Evolutionary conservation across 2,329 filamentous ascomycete species (phyloP).

Genomic region (Sphaerulina vaccinii): DNA sequence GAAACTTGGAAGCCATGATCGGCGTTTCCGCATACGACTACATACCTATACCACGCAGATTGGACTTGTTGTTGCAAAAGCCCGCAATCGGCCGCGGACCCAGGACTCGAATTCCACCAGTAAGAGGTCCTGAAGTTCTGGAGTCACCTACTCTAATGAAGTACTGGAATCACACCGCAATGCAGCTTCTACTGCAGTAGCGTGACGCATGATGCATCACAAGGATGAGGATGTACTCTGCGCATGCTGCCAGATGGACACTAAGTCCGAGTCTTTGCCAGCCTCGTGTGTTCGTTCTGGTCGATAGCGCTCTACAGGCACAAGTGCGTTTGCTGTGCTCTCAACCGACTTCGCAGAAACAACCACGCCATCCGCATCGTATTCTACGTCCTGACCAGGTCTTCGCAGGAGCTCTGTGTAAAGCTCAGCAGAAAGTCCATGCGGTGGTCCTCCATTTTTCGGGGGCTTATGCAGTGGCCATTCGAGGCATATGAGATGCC

Average conservation of each 20-base stretch:
- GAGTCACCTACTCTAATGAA: too few species aligned
- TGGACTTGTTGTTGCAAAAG: too few species aligned
- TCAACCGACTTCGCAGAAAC: constrained; percentile 37
- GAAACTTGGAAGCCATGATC: too few species aligned
- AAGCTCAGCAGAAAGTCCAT: constrained; percentile 64
- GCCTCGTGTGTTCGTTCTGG: constrained; percentile 57
- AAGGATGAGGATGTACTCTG: too few species aligned
- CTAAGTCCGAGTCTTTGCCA: constrained; percentile 52
- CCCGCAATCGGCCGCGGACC: too few species aligned
- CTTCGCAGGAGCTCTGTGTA: constrained; percentile 70
- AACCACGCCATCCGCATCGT: constrained; percentile 56
- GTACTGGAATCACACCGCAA: too few species aligned
- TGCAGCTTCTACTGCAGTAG: too few species aligned
- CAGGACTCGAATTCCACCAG: too few species aligned
- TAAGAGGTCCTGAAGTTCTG: too few species aligned
- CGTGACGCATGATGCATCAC: too few species aligned
- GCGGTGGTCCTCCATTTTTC: constrained; percentile 68
- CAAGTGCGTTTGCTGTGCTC: constrained; percentile 46
- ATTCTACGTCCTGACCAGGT: constrained; percentile 66
- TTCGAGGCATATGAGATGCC: constrained; percentile 66
- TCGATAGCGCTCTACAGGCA: constrained; percentile 54
- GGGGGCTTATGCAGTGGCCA: constrained; percentile 62
- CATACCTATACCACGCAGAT: too few species aligned
- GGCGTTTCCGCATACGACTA: too few species aligned
- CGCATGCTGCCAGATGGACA: constrained; percentile 50